Evolutionary conservation across 2,329 filamentous ascomycete genomes (phyloP), one percentile per base, ranked within the genome.

Genomic region (Exophiala lecanii-corni): DNA sequence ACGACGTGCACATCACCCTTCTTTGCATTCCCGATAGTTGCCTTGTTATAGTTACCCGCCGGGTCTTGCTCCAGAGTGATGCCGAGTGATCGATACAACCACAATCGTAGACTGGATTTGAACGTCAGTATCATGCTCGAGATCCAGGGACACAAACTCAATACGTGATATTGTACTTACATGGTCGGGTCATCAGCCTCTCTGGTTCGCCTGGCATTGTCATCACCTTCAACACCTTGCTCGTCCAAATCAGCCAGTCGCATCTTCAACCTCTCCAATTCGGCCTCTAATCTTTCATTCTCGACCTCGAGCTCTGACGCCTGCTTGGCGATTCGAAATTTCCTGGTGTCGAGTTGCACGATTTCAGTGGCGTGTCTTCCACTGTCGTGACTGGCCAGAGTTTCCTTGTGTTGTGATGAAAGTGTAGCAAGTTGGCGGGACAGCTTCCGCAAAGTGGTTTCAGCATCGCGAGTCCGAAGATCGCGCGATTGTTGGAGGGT

Each of bases 1-100:
- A 98, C 83, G 37, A 97, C 86, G 62, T 95, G 87, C 39, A 97
- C 88, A 62, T 97, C 89, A 6, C 89, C 89, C 70, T 89, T 91
- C 53, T 80, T 76, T 47, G 82, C 82, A 61, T 94, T 96, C 50
- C 88, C 74, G 54, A 97, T 83, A 13, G 95, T 78, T 1, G 89
- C 91, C 60, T 86, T 86, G 55, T 78, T 82, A 70, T 91, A 96
- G 62, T 88, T 86, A 23, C 89, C 89, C 2, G 73, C 76, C n/a
- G 71, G 73, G 47, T 87, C 85, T 41, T 87, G 84, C 68, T 94
- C 87, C 45, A 94, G 79, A 55, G 95, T 89, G 54, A 97, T 91
- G 2, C 89, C 91, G 37, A 98, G 71, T 19, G 86, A 89, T 51
- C 92, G 79, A 66, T 94, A 98, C 36, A 98, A 84, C 66, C 89